phyloP scores from a whole-genome alignment of 2,329 filamentous ascomycete species.

The Plectosphaerella cucumerina region DNA sequence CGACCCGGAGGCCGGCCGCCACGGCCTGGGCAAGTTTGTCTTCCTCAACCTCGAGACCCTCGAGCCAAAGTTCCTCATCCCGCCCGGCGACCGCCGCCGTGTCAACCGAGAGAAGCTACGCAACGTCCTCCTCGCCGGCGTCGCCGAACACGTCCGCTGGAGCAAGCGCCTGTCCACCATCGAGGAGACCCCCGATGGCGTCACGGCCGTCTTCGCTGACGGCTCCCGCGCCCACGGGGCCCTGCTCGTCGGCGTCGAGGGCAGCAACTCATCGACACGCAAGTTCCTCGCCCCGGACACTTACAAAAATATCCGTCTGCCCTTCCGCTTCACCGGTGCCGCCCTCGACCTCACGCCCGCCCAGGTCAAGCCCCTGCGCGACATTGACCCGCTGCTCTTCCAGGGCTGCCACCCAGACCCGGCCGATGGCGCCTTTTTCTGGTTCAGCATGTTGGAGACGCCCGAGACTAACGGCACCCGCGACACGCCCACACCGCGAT shows the following conservation, averaged over 20 bases:
- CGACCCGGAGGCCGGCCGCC: slow-evolving; percentile 32
- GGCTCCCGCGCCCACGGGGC: slow-evolving; percentile 25
- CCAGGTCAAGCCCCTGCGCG: slow-evolving; percentile 32
- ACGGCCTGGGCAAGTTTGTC: slow-evolving; percentile 32
- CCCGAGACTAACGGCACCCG: slow-evolving; percentile 29
- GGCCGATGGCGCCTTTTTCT: slow-evolving; percentile 37
- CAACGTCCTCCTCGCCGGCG: slow-evolving; percentile 20
- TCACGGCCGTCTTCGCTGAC: slow-evolving; percentile 25
- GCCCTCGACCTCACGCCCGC: slow-evolving; percentile 30
- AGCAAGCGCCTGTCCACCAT: slow-evolving; percentile 24
- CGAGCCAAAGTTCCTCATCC: slow-evolving; percentile 32
- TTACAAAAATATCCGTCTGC: slow-evolving; percentile 26
- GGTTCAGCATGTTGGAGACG: slow-evolving; percentile 41
- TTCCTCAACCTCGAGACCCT: slow-evolving; percentile 34
- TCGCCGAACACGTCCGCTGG: slow-evolving; percentile 24
- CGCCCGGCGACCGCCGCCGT: slow-evolving; percentile 28
- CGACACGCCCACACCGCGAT: slow-evolving; percentile 25
- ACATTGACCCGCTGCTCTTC: slow-evolving; percentile 50
- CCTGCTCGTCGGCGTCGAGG: slow-evolving; percentile 35
- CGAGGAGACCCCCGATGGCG: slow-evolving; percentile 15
- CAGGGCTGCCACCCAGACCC: slow-evolving; percentile 48
- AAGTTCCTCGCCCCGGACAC: slow-evolving; percentile 25
- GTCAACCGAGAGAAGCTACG: slow-evolving; percentile 30
- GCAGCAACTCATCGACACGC: slow-evolving; percentile 30
- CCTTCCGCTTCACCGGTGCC: slow-evolving; percentile 32